Conservation (phyloP, 1,284 basidiomycete genomes). For the Cryptococcus wingfieldii region DNA sequence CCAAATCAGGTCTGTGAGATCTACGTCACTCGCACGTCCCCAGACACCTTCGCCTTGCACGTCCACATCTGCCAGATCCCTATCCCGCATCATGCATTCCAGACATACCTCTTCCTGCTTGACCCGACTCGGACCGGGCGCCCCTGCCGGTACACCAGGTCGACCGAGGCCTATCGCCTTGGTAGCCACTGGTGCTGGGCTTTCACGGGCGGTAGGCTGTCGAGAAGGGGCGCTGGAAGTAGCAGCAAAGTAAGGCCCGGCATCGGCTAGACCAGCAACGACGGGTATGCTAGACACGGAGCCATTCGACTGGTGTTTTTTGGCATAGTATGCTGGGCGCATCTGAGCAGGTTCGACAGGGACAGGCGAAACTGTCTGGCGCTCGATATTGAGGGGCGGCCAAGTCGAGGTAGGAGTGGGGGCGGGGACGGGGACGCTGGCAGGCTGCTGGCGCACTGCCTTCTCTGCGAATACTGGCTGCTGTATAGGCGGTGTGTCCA, state of each 20-base stretch:
- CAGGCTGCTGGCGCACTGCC: neutral
- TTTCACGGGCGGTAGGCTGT: neutral
- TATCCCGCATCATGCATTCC: slow-evolving; percentile 98
- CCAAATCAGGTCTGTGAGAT: slow-evolving; percentile 71
- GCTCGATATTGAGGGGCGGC: slow-evolving; percentile 9
- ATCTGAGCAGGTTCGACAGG: slow-evolving; percentile 5
- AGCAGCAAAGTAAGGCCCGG: slow-evolving; percentile 31
- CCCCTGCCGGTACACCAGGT: slow-evolving; percentile 5
- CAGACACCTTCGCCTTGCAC: slow-evolving; percentile 81
- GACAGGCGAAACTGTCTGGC: neutral
- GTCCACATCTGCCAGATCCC: slow-evolving; percentile 94
- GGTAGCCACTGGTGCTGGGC: neutral
- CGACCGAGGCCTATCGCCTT: neutral
- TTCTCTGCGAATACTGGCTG: no score
- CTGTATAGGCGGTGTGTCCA: neutral
- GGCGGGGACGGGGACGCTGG: neutral
- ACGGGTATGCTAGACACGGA: slow-evolving; percentile 39
- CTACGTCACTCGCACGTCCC: slow-evolving; percentile 82
- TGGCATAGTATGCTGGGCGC: slow-evolving; percentile 8
- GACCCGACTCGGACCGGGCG: slow-evolving; percentile 3
- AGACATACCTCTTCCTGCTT: slow-evolving; percentile 71
- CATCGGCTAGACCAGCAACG: slow-evolving; percentile 39
- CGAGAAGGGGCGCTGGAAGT: neutral
- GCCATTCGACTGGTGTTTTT: slow-evolving; percentile 26
- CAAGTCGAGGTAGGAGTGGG: slow-evolving; percentile 11